Percentiles rank a stretch among this genome's conserved stretches.
phyloP scores from a whole-genome alignment of 2,329 filamentous ascomycete genomes.

The Dothistroma pini region DNA sequence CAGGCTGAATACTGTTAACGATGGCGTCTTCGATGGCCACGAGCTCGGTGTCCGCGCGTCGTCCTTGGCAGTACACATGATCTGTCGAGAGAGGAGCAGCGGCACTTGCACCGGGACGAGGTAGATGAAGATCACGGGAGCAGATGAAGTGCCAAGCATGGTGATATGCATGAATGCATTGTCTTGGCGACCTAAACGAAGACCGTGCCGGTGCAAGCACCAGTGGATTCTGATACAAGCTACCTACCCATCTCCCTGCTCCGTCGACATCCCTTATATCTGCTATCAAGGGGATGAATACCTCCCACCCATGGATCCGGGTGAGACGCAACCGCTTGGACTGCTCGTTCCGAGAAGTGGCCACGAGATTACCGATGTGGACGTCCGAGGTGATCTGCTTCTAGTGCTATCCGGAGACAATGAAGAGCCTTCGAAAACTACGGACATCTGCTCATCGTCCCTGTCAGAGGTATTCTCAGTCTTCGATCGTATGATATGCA shows the following conservation, averaged over 20 bases:
- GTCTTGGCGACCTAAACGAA: background rate
- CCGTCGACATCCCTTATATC: background rate
- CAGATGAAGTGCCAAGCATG: background rate
- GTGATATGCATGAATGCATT: background rate
- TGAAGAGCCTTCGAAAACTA: background rate
- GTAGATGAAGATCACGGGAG: background rate
- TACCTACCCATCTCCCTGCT: background rate
- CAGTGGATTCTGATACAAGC: background rate
- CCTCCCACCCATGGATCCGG: background rate
- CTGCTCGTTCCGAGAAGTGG: too few relatives aligned
- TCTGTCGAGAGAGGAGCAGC: background rate
- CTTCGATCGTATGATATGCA: conserved; percentile 6
- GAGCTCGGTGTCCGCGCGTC: too few relatives aligned
- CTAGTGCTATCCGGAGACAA: background rate
- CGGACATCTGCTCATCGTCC: conserved; percentile 3
- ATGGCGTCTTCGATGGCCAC: too few relatives aligned
- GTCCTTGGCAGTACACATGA: background rate
- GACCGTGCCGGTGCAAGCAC: background rate
- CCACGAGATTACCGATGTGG: background rate
- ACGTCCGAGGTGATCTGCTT: background rate
- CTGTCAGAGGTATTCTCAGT: conserved; percentile 3
- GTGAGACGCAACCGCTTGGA: too few relatives aligned
- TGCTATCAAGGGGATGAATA: background rate
- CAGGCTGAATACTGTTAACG: too few relatives aligned
- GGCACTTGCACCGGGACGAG: background rate